Evolutionary conservation across 345 rosid genomes (phyloP).

Genomic region (Citrus australasica): DNA sequence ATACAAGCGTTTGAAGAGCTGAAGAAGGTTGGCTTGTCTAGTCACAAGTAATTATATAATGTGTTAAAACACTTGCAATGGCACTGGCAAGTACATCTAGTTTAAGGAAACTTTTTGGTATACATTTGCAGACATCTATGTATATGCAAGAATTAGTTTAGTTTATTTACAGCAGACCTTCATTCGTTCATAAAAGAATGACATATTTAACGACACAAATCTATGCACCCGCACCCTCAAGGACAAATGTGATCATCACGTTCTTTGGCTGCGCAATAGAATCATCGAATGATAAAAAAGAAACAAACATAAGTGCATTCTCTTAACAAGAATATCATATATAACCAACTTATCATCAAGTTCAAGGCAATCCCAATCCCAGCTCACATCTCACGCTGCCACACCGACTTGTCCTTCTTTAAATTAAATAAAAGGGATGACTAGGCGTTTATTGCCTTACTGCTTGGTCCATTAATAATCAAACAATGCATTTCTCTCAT

Average conservation of each 20-base stretch:
- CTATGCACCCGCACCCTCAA: neutral
- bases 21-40: constrained; percentile 37
- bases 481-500: neutral
- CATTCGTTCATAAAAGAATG: neutral
- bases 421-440: neutral
- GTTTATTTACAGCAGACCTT: neutral
- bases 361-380: too few relatives aligned
- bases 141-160: neutral
- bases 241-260: neutral
- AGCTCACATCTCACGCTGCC: neutral
- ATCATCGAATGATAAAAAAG: neutral
- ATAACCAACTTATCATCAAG: too few relatives aligned
- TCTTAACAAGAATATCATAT: neutral
- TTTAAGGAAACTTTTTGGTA: neutral
- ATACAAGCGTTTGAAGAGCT: constrained; percentile 59
- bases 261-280: neutral
- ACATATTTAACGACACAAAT: neutral
- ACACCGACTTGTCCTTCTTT: neutral
- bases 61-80: neutral
- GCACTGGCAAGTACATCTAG: neutral
- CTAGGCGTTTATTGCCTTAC: neutral
- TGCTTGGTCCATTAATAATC: neutral
- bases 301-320: neutral
- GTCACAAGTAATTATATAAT: constrained; percentile 5
- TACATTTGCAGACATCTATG: neutral